Percentiles rank a stretch among this genome's conserved stretches.
Conservation (phyloP, 139 green algal genomes). For the Picochlorum costavermella region DNA sequence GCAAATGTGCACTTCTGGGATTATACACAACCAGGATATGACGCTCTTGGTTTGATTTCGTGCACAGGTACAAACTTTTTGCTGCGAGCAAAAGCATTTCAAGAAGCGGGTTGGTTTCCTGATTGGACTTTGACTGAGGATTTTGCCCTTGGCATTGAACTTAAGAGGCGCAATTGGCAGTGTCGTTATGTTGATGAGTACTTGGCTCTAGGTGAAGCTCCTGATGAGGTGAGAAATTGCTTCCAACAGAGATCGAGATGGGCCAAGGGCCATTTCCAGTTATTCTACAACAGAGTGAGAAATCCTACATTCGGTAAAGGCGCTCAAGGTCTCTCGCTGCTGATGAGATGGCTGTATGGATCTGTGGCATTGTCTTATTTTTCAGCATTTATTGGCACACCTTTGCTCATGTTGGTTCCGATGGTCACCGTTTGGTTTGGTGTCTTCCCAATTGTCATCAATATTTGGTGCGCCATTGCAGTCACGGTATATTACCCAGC, state of each 20-base stretch:
- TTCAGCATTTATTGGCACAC: slow-evolving; percentile 35
- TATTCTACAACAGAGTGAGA: slow-evolving; percentile 33
- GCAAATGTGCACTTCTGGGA: slow-evolving; percentile 77
- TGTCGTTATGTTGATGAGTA: slow-evolving; percentile 67
- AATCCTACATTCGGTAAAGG: slow-evolving; percentile 29
- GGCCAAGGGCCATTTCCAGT: slow-evolving; percentile 73
- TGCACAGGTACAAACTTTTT: slow-evolving; percentile 68
- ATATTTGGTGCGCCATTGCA: slow-evolving; percentile 40
- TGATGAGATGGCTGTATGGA: slow-evolving; percentile 39
- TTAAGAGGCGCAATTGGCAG: slow-evolving; percentile 50
- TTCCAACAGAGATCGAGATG: slow-evolving; percentile 77
- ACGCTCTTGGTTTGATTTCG: slow-evolving; percentile 53
- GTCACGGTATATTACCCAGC: slow-evolving; percentile 47
- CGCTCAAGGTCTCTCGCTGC: slow-evolving; percentile 19
- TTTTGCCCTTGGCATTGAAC: slow-evolving; percentile 63
- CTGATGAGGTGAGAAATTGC: slow-evolving; percentile 71
- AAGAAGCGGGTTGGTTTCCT: slow-evolving; percentile 58
- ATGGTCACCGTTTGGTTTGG: slow-evolving; percentile 48
- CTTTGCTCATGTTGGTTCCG: slow-evolving; percentile 44
- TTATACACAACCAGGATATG: slow-evolving; percentile 50
- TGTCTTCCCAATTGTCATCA: slow-evolving; percentile 56
- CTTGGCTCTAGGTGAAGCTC: slow-evolving; percentile 66
- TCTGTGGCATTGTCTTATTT: slow-evolving; percentile 39
- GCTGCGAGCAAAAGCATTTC: slow-evolving; percentile 46
- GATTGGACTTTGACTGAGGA: slow-evolving; percentile 70